Evolutionary conservation across 1,284 basidiomycete genomes (phyloP), one percentile per base, ranked within the genome.

Genomic region (Mycosarcoma mackinlayi): DNA sequence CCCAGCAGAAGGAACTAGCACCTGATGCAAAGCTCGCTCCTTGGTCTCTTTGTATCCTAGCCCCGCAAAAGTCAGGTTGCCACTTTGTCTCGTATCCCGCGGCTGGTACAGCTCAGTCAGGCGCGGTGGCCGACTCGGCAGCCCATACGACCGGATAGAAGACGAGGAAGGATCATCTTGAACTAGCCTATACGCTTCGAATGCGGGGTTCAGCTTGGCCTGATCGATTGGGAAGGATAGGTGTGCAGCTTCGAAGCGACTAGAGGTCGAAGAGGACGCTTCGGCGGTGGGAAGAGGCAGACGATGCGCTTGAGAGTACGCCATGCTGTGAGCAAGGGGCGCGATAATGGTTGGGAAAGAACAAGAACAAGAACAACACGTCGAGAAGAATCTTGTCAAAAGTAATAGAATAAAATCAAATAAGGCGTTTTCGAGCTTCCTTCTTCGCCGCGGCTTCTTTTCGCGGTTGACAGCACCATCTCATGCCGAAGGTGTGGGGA

Each of bases 161-260:
- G 51, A 47, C 1, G 50, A 24, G 1, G 50, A n/a, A 3, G 49
- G 16, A 2, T 44, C 52, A 34, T 75, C 61, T 19, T 67, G 59
- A 6, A 72, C 37, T 19, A 76, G 74, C 33, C 58, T 63, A 31
- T 76, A 76, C 3, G 70, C 64, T 40, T 76, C 66, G 38, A 76
- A 76, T n/a, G 13, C 18, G 0, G 71, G 55, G 24, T 49, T 50
- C 16, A 72, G 64, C 44, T 59, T 58, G n/a, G 38, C 8, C 6
- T 44, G 55, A n/a, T 65, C 47, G 33, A 70, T 38, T 4, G 21
- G 3, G 42, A 69, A 64, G 3, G 60, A 37, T 25, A 50, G 23
- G 18, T 13, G 40, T 13, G 14, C 41, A 8, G 14, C 24, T 6
- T 25, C 23, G 34, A 13, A 16, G 11, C 24, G 40, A n/a, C n/a